phyloP scores from a whole-genome alignment of 2,329 filamentous ascomycete genomes.

The Colletotrichum plurivorum region DNA sequence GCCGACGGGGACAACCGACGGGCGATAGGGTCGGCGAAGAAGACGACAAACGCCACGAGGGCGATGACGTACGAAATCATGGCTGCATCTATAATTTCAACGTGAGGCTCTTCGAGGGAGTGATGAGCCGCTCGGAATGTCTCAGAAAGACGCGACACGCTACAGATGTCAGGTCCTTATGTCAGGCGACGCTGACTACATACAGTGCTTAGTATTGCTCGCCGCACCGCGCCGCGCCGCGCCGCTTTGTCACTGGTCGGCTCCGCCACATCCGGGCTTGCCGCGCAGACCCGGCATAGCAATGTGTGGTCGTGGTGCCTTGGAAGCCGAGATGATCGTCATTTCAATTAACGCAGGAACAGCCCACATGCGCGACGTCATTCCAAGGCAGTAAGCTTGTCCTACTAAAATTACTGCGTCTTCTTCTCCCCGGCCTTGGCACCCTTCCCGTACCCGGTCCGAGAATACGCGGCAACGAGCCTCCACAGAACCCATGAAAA shows the following conservation, averaged over 20 bases:
- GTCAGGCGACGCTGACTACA: slow-evolving; percentile 8
- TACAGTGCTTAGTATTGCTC: neutral
- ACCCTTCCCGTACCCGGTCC: slow-evolving; percentile 49
- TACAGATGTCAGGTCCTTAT: neutral
- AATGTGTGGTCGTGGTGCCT: slow-evolving; percentile 1
- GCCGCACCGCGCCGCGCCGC: neutral
- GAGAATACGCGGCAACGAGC: slow-evolving; percentile 57
- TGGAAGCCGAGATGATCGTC: slow-evolving; percentile 17
- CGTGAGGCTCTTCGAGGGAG: neutral
- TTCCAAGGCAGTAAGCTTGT: neutral
- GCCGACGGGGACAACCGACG: slow-evolving; percentile 51
- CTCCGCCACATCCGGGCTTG: slow-evolving; percentile 18
- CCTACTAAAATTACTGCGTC: slow-evolving; percentile 32
- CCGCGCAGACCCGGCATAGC: slow-evolving; percentile 16
- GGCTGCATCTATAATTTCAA: neutral
- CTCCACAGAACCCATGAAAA: slow-evolving; percentile 80
- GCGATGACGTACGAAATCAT: slow-evolving; percentile 64
- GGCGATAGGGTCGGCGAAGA: slow-evolving; percentile 61
- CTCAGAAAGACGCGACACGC: neutral
- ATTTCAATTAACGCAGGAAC: slow-evolving; percentile 9
- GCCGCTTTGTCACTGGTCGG: slow-evolving; percentile 17
- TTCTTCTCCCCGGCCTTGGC: slow-evolving; percentile 23
- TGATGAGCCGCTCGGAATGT: no score
- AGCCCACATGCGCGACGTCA: neutral
- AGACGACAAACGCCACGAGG: slow-evolving; percentile 57